These are phyloP conservation scores for Salvia splendens DNA, from an alignment of 257 asterid species.

Conservation along the genomic window DNA sequence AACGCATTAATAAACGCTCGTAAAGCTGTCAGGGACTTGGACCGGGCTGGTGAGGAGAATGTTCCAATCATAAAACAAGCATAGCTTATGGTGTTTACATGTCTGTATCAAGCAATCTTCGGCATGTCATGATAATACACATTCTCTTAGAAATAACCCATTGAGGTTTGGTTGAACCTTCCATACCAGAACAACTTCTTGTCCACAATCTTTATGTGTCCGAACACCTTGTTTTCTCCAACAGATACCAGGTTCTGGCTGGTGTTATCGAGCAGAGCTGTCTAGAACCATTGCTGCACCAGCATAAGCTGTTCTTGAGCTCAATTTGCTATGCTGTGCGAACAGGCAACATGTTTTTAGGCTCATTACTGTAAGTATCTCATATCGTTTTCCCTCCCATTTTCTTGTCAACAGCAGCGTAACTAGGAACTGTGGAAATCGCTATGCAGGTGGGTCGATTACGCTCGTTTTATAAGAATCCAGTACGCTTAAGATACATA, in stretches of 20 bases:
- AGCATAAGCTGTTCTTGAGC: constrained; percentile 72
- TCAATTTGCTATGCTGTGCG: constrained; percentile 91
- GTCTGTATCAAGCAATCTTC: constrained; percentile 89
- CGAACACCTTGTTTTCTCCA: constrained; percentile 19
- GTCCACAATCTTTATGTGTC: neutral
- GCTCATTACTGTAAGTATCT: constrained; percentile 75
- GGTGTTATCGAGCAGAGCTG: constrained; percentile 87
- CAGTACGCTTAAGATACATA: constrained; percentile 54
- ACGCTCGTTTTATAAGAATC: constrained; percentile 82
- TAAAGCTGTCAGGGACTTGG: constrained; percentile 65
- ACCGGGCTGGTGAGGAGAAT: constrained; percentile 61
- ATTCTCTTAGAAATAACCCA: neutral
- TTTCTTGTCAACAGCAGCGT: neutral
- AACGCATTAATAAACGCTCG: constrained; percentile 75
- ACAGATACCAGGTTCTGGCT: constrained; percentile 86
- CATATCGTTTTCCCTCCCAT: neutral
- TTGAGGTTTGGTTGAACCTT: neutral
- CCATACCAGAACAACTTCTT: neutral
- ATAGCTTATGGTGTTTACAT: constrained; percentile 86
- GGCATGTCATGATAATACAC: constrained; percentile 48
- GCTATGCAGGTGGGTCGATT: constrained; percentile 86
- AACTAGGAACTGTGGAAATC: constrained; percentile 3
- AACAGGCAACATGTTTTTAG: constrained; percentile 88
- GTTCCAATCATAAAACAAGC: constrained; percentile 79
- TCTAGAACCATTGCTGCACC: constrained; percentile 77